These are phyloP conservation scores for Calycina herbarum DNA, from an alignment of 2,329 filamentous ascomycete genomes.

Conservation along the genomic window DNA sequence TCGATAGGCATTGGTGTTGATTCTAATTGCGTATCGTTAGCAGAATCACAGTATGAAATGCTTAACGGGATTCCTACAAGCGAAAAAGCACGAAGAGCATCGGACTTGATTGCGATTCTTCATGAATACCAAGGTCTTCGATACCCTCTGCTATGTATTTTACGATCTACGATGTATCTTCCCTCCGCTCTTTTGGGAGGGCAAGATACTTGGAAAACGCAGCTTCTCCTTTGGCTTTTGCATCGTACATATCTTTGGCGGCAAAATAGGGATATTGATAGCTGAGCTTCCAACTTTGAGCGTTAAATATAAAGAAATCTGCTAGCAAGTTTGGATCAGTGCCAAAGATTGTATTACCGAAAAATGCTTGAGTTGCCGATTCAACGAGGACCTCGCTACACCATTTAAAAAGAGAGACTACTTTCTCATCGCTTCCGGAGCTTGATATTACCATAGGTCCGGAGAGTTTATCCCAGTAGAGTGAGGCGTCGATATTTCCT, in stretches of 20 bases:
- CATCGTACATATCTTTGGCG: conserved; percentile 10
- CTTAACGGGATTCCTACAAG: not conserved
- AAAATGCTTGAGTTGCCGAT: conserved; percentile 4
- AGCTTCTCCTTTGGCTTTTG: not conserved
- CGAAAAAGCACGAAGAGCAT: conserved; percentile 12
- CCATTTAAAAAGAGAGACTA: conserved; percentile 10
- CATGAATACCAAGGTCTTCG: not conserved
- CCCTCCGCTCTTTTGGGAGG: not conserved
- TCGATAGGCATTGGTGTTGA: conserved; percentile 7
- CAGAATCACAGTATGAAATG: not conserved
- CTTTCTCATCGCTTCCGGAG: not conserved
- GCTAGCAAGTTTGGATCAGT: conserved; percentile 6
- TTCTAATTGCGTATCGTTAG: not conserved
- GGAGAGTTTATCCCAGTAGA: not conserved
- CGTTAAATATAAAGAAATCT: conserved; percentile 10
- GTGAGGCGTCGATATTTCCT: not conserved
- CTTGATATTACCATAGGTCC: not conserved
- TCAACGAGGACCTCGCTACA: conserved; percentile 1
- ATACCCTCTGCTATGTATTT: not conserved
- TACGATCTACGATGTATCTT: not conserved
- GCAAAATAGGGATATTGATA: conserved; percentile 12
- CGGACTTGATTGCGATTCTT: not conserved
- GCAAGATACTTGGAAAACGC: conserved; percentile 5
- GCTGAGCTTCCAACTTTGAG: conserved; percentile 2
- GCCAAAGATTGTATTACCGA: conserved; percentile 8